Conservation (phyloP, 2,329 filamentous ascomycete genomes). For the Juglanconis juglandina region DNA sequence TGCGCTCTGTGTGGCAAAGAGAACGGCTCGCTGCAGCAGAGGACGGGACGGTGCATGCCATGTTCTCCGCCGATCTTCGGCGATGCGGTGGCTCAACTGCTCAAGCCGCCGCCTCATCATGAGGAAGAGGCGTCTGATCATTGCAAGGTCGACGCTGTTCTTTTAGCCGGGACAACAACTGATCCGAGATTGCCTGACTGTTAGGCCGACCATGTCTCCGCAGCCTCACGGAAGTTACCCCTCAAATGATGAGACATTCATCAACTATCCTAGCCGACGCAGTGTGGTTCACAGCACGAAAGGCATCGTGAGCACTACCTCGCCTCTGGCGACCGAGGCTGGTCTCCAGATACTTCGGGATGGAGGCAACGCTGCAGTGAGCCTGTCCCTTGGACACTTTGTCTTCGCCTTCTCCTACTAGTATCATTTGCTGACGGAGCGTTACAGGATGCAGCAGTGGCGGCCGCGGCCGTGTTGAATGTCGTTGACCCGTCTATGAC, state of each 20-base stretch:
- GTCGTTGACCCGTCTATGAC: constrained; percentile 86
- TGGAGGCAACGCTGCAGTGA: constrained; percentile 86
- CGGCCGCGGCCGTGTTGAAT: constrained; percentile 83
- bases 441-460: constrained; percentile 79
- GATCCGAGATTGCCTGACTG: background rate
- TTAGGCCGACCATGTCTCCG: background rate
- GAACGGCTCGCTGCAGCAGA: background rate
- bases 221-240: constrained; percentile 13
- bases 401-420: too few species aligned
- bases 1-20: background rate
- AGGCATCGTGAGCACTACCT: constrained; percentile 83
- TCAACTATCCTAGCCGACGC: constrained; percentile 60
- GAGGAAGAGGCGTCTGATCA: background rate
- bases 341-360: constrained; percentile 75
- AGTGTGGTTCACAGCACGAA: constrained; percentile 90
- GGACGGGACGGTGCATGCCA: background rate
- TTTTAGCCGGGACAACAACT: background rate
- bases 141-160: background rate
- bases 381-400: constrained; percentile 29
- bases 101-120: too few species aligned
- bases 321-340: constrained; percentile 81
- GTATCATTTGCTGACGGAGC: constrained; percentile 10
- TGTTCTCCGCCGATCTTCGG: background rate
- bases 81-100: too few species aligned
- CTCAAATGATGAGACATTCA: constrained; percentile 18